These are phyloP conservation scores for Balansia obtecta DNA, from an alignment of 2,329 filamentous ascomycete genomes.

Conservation along the genomic window DNA sequence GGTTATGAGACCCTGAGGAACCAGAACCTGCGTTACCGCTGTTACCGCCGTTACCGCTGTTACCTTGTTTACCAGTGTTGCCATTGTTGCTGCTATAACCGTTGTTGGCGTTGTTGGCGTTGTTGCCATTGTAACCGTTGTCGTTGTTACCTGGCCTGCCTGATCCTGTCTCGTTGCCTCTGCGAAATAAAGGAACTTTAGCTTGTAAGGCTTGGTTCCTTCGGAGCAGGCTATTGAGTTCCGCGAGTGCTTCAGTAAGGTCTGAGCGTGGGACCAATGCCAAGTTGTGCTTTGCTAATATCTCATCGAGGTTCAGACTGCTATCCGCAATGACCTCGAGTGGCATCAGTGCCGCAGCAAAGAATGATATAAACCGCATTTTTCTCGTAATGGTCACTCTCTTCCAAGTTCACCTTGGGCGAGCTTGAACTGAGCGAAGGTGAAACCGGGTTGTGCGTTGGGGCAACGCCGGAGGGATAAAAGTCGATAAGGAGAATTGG, in stretches of 20 bases:
- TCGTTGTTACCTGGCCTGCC: too few species aligned
- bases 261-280: conserved; percentile 32
- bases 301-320: conserved; percentile 23
- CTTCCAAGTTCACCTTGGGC: too few species aligned
- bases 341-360: conserved; percentile 22
- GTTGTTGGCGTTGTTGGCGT: background rate
- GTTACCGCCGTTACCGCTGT: too few species aligned
- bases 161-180: conserved; percentile 1
- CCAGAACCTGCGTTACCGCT: too few species aligned
- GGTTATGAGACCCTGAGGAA: background rate
- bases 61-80: too few species aligned
- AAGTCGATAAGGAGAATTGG: background rate
- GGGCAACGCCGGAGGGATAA: background rate
- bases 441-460: background rate
- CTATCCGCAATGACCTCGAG: conserved; percentile 19
- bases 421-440: background rate
- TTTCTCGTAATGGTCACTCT: conserved; percentile 3
- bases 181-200: conserved; percentile 1
- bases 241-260: conserved; percentile 30
- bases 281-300: conserved; percentile 30
- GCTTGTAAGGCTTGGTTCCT: conserved; percentile 12
- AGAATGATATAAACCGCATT: conserved; percentile 25
- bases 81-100: too few species aligned
- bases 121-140: background rate
- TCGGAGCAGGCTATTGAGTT: conserved; percentile 28